Evolutionary conservation across 805 yeast species (phyloP).

Genomic region (Monosporozyma aerobia): DNA sequence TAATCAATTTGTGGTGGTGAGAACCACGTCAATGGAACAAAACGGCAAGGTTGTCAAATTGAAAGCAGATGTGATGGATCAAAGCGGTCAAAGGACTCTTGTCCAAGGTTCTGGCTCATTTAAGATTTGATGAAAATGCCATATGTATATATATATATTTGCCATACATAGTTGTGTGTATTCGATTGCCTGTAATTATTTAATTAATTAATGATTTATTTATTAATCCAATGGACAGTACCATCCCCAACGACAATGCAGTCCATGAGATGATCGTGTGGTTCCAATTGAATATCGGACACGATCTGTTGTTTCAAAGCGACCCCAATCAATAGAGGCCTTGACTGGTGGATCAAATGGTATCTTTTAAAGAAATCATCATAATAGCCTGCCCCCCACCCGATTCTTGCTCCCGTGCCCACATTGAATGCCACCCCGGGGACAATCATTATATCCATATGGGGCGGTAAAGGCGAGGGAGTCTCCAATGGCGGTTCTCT

Average conservation of each 20-base stretch:
- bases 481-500: conserved; percentile 48
- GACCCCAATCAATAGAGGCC: conserved; percentile 25
- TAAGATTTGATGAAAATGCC: conserved; percentile 5
- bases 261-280: conserved; percentile 27
- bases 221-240: conserved; percentile 7
- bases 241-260: conserved; percentile 26
- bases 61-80: conserved; percentile 43
- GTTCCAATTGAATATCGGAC: conserved; percentile 17
- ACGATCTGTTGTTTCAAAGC: conserved; percentile 25
- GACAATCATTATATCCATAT: conserved; percentile 60
- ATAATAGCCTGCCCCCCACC: conserved; percentile 91
- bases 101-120: conserved; percentile 50
- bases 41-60: conserved; percentile 30
- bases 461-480: conserved; percentile 23
- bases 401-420: conserved; percentile 45
- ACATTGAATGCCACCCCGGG: conserved; percentile 76
- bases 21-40: conserved; percentile 36
- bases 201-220: conserved; percentile 28
- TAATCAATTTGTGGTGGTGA: conserved; percentile 63
- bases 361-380: conserved; percentile 63
- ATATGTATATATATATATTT: background rate
- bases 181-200: conserved; percentile 14
- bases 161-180: no score
- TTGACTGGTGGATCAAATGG: conserved; percentile 12
- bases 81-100: conserved; percentile 39